Evolutionary conservation across 2,329 filamentous ascomycete species (phyloP), one percentile per base, ranked within the genome.

Genomic region (Lanzia echinophila): DNA sequence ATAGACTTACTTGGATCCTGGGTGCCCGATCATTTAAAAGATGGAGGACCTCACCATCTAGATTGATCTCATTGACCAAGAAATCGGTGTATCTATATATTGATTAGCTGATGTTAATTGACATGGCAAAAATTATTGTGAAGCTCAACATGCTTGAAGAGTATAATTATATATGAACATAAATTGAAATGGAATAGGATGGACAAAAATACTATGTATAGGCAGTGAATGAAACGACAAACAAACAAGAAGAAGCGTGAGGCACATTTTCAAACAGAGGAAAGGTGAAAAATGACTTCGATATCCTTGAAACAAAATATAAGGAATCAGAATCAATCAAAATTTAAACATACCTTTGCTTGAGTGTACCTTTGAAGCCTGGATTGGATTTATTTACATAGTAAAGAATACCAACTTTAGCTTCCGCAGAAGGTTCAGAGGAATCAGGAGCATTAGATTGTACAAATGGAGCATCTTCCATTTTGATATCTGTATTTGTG

Each of bases 1-100:
- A 48, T 34, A 13, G 45, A 43, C 41, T 34, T 15, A 45, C 41
- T 56, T 52, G 32, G 12, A 10, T 33, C 13, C 53, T 53, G 20
- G 60, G 56, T 36, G 58, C 59, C 24, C 62, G 34, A 31, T 63
- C 61, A 52, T 73, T 75, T 47, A 69, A 75, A 53, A 88, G 71
- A 69, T 87, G 83, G 53, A 84, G 66, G 24, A 88, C 83, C 58
- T 78, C 67, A 28, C 85, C 85, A 63, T 79, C 76, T 3, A 79
- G 77, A 8, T 78, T 69, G 58, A 89, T 86, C 68, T 89, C 86
- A 63, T 88, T 87, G 63, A 89, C 86, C 60, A 87, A 66, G 67
- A 89, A 89, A 67, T 89, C 86, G 8, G 84, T 87, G 66, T 88
- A 89, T 67, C 83, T 82, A 50, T 12, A 17, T 15, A 32, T 53